A percentile compares a stretch with the other conserved stretches of the same genome.
These are phyloP conservation scores for Starmerella etchellsii DNA, from an alignment of 805 yeast genomes.

Conservation along the genomic window DNA sequence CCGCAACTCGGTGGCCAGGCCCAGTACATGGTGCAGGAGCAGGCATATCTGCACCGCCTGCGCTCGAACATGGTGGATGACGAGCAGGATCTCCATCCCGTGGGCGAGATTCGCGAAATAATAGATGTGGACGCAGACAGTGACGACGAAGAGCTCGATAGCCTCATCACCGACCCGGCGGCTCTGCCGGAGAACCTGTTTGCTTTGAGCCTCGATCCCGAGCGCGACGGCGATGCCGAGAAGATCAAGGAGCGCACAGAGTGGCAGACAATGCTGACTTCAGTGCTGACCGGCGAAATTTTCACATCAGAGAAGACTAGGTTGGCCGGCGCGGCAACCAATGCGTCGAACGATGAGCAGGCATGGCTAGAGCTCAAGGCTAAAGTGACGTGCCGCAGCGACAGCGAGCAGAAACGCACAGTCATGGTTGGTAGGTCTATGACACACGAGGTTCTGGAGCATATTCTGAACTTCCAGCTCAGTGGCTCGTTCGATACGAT, in stretches of 20 bases:
- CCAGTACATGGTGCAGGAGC: conserved; percentile 50
- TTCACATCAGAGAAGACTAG: conserved; percentile 67
- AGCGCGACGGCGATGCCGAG: conserved; percentile 22
- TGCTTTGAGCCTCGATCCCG: conserved; percentile 19
- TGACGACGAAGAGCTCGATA: conserved; percentile 19
- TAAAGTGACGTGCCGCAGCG: conserved; percentile 63
- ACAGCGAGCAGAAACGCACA: conserved; percentile 62
- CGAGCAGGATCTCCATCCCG: conserved; percentile 23
- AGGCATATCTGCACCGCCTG: conserved; percentile 49
- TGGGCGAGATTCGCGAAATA: conserved; percentile 6
- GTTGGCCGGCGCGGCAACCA: conserved; percentile 45
- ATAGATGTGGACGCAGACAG: conserved; percentile 8
- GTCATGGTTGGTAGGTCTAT: conserved; percentile 56
- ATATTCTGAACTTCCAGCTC: conserved; percentile 51
- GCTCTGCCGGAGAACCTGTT: conserved; percentile 5
- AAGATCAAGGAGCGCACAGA: conserved; percentile 57
- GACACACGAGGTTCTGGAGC: conserved; percentile 61
- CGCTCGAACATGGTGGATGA: conserved; percentile 53
- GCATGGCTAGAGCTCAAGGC: conserved; percentile 84
- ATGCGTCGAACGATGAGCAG: conserved; percentile 41
- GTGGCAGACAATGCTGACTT: conserved; percentile 89
- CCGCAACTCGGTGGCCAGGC: conserved; percentile 21
- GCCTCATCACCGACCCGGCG: conserved; percentile 7
- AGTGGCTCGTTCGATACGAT: conserved; percentile 19
- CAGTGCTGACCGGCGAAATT: conserved; percentile 90